phyloP scores from a whole-genome alignment of 345 rosid genomes.

The Arabidopsis thaliana region DNA sequence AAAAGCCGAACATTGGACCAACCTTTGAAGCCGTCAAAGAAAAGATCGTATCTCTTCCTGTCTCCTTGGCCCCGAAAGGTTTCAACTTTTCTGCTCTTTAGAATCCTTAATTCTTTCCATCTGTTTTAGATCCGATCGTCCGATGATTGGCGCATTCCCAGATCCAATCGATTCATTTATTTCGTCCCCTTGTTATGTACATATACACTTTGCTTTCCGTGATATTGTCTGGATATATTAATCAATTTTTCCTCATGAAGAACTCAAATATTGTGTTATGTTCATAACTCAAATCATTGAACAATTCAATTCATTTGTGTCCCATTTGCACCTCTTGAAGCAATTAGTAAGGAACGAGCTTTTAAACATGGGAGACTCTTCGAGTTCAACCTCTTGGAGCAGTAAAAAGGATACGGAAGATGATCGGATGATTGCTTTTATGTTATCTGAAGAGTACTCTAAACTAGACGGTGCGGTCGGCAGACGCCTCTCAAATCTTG shows the following conservation, averaged over 20 bases:
- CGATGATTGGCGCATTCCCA: conserved; percentile 30
- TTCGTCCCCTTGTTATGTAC: background rate
- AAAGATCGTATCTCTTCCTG: conserved; percentile 17
- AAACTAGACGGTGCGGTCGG: conserved; percentile 79
- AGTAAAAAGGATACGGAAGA: conserved; percentile 76
- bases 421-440: conserved; percentile 85
- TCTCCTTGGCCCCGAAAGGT: conserved; percentile 33
- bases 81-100: conserved; percentile 19
- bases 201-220: background rate
- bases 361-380: conserved; percentile 59
- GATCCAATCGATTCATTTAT: conserved; percentile 26
- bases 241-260: background rate
- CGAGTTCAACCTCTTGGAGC: conserved; percentile 84
- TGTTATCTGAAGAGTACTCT: conserved; percentile 79
- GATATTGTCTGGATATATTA: conserved; percentile 8
- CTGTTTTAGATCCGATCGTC: conserved; percentile 37
- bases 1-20: conserved; percentile 3
- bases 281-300: conserved; percentile 3
- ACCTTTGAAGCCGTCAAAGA: conserved; percentile 8
- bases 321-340: conserved; percentile 41
- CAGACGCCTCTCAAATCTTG: conserved; percentile 76
- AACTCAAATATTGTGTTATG: background rate
- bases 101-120: conserved; percentile 23
- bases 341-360: conserved; percentile 44
- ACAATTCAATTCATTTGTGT: background rate